Base-by-base conservation (phyloP, 371 early-diverging fungal species). In the Nematocida sp. region DNA sequence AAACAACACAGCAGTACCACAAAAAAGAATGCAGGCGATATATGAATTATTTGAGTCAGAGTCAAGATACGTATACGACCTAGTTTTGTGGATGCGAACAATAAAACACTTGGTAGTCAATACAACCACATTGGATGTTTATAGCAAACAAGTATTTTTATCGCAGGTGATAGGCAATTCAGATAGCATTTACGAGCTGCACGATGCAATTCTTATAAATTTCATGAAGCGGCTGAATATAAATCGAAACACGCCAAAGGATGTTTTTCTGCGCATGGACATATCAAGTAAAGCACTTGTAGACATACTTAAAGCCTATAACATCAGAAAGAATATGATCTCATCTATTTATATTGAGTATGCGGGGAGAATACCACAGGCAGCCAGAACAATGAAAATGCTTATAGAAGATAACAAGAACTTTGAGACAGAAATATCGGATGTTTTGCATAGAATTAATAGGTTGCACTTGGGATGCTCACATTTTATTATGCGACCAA, bases 401-500 rank as follows among this genome's bases (percentile, higher is more conserved):
- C 39, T 78, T 45, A 15, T 78, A 23, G 56, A 55, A 39, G 46
- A 78, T 18, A 80, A 84, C 74, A n/a, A n/a, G 27, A 66, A 66
- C 46, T 87, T 86, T 82, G 74, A 71, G 45, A 47, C 69, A 44
- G 76, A 72, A 25, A 66, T 85, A 23, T 25, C 70, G 11, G 55
- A 84, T 18, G 84, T 84, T 44, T 75, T 86, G 9, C 33, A 50
- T 20, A 42, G 73, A 62, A 57, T 85, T 33, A 78, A 83, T 18
- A 54, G 84, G 20, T 44, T 66, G 52, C 60, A 84, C 56, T 62
- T 87, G 40, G 87, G 86, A 18, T 75, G 74, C n/a, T 76, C 73
- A 52, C 72, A 87, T 66, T 87, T 86, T 67, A 78, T 87, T 40
- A 83, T 82, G 60, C 70, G 87, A 45, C 86, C 87, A 20, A 74